Conservation (phyloP, 164 flowering plant genomes). For the Malania oleifera region DNA sequence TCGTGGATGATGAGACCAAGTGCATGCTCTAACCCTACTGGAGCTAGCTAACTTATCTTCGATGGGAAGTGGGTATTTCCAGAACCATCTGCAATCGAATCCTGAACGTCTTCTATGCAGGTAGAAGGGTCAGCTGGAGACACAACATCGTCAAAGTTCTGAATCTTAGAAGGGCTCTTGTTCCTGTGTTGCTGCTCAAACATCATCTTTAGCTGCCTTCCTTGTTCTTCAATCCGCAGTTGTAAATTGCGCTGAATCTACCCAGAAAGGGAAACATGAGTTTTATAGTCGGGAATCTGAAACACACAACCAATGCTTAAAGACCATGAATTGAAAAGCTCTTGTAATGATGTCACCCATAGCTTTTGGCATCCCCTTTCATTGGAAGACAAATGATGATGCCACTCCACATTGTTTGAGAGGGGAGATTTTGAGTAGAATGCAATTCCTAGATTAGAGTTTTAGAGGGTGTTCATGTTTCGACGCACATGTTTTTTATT, state of each 20-base stretch:
- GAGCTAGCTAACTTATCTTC: conserved; percentile 28
- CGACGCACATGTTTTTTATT: too few species aligned
- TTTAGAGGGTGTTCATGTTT: too few species aligned
- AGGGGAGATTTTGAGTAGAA: too few species aligned
- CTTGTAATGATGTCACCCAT: not conserved
- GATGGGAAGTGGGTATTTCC: conserved; percentile 26
- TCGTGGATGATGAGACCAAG: not conserved
- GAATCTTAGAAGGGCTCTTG: conserved; percentile 22
- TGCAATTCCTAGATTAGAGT: too few species aligned
- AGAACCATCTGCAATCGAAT: conserved; percentile 29
- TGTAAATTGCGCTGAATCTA: conserved; percentile 68
- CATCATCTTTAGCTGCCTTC: conserved; percentile 62
- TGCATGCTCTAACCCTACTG: not conserved
- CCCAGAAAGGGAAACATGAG: not conserved
- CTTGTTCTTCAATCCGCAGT: conserved; percentile 77
- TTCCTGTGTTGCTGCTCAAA: conserved; percentile 53
- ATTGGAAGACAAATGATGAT: too few species aligned
- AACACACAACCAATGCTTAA: too few species aligned
- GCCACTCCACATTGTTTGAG: too few species aligned
- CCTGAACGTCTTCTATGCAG: conserved; percentile 26
- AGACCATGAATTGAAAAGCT: not conserved
- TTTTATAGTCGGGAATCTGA: too few species aligned
- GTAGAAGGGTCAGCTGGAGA: conserved; percentile 21
- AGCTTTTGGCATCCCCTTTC: too few species aligned
- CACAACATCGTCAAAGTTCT: conserved; percentile 14